Evolutionary conservation across 129 eudicot species (phyloP).

Genomic region (Centaurea solstitialis): DNA sequence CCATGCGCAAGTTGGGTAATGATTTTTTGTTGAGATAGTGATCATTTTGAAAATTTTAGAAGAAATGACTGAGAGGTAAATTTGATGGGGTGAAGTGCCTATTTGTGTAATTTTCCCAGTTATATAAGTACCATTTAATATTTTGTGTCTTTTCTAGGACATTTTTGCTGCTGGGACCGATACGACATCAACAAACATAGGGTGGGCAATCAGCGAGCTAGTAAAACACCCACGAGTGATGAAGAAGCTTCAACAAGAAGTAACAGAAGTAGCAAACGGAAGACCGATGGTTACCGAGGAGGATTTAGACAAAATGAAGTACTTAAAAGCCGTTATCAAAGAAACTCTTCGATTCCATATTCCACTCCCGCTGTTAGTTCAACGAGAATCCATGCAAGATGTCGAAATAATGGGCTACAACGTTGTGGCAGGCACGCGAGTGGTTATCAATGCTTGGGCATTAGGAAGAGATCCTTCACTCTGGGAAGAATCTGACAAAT

Average conservation of each 20-base stretch:
- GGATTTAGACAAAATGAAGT: conserved; percentile 50
- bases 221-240: conserved; percentile 45
- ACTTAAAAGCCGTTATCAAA: conserved; percentile 53
- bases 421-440: conserved; percentile 36
- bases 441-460: conserved; percentile 56
- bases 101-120: no score
- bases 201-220: conserved; percentile 53
- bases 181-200: conserved; percentile 20
- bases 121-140: not conserved
- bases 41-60: no score
- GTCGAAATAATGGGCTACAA: conserved; percentile 21
- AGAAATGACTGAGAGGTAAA: no score
- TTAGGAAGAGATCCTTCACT: conserved; percentile 48
- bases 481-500: conserved; percentile 60
- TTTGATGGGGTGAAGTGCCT: no score
- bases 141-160: conserved; percentile 29
- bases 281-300: conserved; percentile 35
- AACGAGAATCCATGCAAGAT: conserved; percentile 36
- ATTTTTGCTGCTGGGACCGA: conserved; percentile 23
- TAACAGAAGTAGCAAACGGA: not conserved
- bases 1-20: no score
- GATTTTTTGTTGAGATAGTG: no score
- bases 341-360: conserved; percentile 47
- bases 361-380: conserved; percentile 44
- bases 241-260: conserved; percentile 33